phyloP scores from a whole-genome alignment of 768 basidiomycete genomes.

The Lentinula sp. region DNA sequence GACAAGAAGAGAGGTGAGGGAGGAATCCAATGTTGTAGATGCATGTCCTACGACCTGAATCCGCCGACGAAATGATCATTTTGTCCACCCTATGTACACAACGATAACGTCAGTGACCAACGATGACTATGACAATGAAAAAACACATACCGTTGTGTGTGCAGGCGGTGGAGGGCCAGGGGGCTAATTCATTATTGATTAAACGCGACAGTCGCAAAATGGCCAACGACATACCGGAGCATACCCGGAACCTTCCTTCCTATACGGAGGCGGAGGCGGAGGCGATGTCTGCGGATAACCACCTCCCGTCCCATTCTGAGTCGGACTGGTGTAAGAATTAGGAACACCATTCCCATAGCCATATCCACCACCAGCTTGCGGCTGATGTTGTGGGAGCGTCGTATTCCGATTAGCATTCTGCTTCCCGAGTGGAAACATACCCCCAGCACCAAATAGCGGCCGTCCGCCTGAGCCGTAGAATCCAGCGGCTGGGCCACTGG shows the following conservation, averaged over 20 bases:
- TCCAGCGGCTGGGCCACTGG: background rate
- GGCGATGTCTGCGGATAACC: background rate
- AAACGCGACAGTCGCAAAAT: too few species aligned
- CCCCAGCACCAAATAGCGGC: background rate
- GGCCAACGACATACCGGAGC: background rate
- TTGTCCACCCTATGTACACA: background rate
- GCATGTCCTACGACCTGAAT: background rate
- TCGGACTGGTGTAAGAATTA: background rate
- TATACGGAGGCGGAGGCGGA: background rate
- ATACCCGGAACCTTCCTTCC: background rate
- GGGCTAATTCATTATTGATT: background rate
- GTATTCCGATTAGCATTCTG: background rate
- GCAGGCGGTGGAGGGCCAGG: conserved; percentile 4
- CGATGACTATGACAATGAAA: background rate
- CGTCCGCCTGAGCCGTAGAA: background rate
- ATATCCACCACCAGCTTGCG: background rate
- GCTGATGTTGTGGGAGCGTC: background rate
- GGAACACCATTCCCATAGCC: background rate
- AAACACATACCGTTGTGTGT: background rate
- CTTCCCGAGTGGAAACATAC: background rate
- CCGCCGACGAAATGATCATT: conserved; percentile 2
- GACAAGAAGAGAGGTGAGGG: background rate
- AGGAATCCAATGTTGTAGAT: background rate
- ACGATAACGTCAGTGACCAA: background rate
- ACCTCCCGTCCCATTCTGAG: background rate